phyloP scores from a whole-genome alignment of 495 filamentous ascomycete species.

The Annulohypoxylon nitens region DNA sequence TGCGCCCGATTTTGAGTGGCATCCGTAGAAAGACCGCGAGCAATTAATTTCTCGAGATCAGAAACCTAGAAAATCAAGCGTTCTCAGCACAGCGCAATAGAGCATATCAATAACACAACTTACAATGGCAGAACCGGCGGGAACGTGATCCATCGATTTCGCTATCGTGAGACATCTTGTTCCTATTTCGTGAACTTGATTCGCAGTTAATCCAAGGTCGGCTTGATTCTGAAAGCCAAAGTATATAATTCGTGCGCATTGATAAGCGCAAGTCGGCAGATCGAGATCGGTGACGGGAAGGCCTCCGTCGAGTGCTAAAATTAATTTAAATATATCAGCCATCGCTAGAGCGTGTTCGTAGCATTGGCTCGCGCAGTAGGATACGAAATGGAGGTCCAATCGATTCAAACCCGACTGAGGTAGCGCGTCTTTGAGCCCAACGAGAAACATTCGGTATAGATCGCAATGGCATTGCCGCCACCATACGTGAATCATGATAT shows the following conservation, averaged over 20 bases:
- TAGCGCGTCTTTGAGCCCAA: constrained; percentile 59
- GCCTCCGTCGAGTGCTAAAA: constrained; percentile 56
- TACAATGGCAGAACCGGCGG: constrained; percentile 58
- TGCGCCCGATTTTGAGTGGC: constrained; percentile 29
- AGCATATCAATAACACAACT: constrained; percentile 35
- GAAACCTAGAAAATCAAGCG: constrained; percentile 50
- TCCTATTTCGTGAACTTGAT: constrained; percentile 48
- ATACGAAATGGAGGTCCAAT: constrained; percentile 57
- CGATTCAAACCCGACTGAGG: constrained; percentile 53
- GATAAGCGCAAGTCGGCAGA: constrained; percentile 62
- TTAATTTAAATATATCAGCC: constrained; percentile 61
- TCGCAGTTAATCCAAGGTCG: constrained; percentile 44
- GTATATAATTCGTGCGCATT: constrained; percentile 60
- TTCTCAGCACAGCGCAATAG: constrained; percentile 28
- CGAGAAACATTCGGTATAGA: constrained; percentile 61
- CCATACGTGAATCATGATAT: constrained; percentile 65
- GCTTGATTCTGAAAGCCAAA: constrained; percentile 43
- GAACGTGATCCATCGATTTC: constrained; percentile 51
- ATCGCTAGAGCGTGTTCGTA: constrained; percentile 63
- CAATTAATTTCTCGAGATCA: constrained; percentile 61
- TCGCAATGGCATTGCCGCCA: constrained; percentile 66
- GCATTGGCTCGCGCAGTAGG: constrained; percentile 55
- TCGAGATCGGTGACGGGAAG: constrained; percentile 62
- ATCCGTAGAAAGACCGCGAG: constrained; percentile 51
- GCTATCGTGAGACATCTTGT: constrained; percentile 51